Evolutionary conservation across 2,329 filamentous ascomycete species (phyloP), one percentile per base, ranked within the genome.

Genomic region (Nemania serpens): DNA sequence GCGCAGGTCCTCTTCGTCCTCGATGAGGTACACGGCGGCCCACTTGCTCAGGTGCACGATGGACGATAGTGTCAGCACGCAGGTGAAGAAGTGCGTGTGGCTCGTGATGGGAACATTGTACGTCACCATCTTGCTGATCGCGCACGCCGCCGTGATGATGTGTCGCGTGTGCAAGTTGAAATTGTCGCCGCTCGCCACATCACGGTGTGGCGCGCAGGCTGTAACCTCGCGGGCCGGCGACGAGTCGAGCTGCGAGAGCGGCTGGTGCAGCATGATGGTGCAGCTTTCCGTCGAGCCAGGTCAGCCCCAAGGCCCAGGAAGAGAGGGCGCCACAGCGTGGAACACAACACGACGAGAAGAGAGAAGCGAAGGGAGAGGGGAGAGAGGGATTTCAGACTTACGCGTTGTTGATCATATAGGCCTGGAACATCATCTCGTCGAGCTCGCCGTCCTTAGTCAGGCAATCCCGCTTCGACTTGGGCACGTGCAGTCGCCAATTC

Each of bases 401-500:
- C 80, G 83, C 82, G 63, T 85, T 78, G 34, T 79, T 83, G 69
- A 96, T 91, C 86, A 96, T 94, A 64, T 91, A 89, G 0, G 91
- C 93, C 74, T 96, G 91, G 77, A 97, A 96, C 75, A 97, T 88
- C 84, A 96, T 89, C 76, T 96, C 91, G 73, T 97, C 93, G 11
- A 93, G 81, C 55, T 86, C 83, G 34, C 91, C 88, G 67, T 89
- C 85, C 63, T 84, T 83, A 61, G 86, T 84, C 55, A 96, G 79
- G 15, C 91, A 81, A 62, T 91, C 85, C 57, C 82, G 82, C 76
- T 96, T 96, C 13, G 81, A 81, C 15, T 83, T 79, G 0, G 93
- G 93, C 0, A 97, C 79, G 69, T 95, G 90, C 49, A 94, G 84
- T 55, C 87, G 84, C 91, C 91, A 97, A 73, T 92, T 93, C 13